phyloP scores from a whole-genome alignment of 148 eudicot genomes.

The Vaccinium myrtillus region DNA sequence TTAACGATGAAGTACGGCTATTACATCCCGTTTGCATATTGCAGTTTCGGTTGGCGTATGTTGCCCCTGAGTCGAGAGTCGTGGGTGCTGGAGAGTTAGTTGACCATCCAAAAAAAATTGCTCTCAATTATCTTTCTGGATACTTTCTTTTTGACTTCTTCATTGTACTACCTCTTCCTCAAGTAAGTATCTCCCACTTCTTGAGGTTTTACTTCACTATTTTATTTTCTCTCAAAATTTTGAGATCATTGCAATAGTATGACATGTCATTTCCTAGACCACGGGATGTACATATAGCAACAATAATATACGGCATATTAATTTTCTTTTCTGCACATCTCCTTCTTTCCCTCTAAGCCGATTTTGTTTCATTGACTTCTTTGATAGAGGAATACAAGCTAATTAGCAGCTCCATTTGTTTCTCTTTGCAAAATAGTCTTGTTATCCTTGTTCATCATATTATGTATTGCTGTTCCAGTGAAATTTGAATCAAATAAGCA shows the following conservation, averaged over 20 bases:
- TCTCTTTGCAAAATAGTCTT: neutral
- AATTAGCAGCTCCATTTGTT: neutral
- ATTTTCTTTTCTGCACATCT: neutral
- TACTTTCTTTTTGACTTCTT: conserved; percentile 63
- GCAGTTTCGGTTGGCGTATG: conserved; percentile 80
- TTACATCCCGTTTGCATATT: conserved; percentile 8
- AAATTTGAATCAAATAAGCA: neutral
- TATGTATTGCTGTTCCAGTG: neutral
- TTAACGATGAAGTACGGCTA: neutral
- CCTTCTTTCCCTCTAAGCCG: neutral
- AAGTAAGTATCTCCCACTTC: conserved; percentile 36
- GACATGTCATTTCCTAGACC: neutral
- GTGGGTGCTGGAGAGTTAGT: conserved; percentile 88
- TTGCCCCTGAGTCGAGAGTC: conserved; percentile 78
- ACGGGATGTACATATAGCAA: neutral
- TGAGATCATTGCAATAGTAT: neutral
- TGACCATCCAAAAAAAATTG: conserved; percentile 67
- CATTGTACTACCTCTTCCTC: conserved; percentile 74
- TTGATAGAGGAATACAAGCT: neutral
- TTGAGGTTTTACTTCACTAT: neutral
- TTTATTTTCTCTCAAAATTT: neutral
- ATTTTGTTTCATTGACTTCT: neutral
- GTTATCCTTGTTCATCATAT: neutral
- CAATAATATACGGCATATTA: neutral
- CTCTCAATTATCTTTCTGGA: conserved; percentile 55